These are phyloP conservation scores for Ganoderma meredithae DNA, from an alignment of 1,284 basidiomycete genomes.

Conservation along the genomic window DNA sequence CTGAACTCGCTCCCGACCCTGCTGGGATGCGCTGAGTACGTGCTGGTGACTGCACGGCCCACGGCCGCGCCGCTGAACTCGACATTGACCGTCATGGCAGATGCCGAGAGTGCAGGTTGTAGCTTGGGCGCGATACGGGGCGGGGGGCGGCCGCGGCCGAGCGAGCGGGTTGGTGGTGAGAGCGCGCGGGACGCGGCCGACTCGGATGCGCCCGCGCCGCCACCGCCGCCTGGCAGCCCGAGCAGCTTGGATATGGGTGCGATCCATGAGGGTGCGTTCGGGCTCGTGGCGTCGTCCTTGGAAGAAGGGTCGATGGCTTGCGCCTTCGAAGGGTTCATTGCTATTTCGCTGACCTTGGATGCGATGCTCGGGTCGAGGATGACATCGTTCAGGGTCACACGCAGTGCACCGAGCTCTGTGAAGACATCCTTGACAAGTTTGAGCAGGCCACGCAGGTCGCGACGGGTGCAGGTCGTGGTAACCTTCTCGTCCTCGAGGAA, in stretches of 20 bases:
- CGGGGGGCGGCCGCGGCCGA: slow-evolving; percentile 37
- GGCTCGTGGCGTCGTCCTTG: slow-evolving; percentile 40
- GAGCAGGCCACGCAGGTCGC: slow-evolving; percentile 86
- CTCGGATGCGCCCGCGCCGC: slow-evolving; percentile 26
- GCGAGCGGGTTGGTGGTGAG: slow-evolving; percentile 39
- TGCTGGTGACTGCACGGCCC: slow-evolving; percentile 75
- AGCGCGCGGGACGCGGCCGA: slow-evolving; percentile 37
- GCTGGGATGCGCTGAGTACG: slow-evolving; percentile 47
- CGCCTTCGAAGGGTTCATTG: slow-evolving; percentile 68
- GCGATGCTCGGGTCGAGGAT: slow-evolving; percentile 88
- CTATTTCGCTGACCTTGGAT: slow-evolving; percentile 71
- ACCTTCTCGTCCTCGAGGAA: slow-evolving; percentile 75
- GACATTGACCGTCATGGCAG: slow-evolving; percentile 90
- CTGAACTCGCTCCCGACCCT: slow-evolving; percentile 29
- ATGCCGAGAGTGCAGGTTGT: slow-evolving; percentile 83
- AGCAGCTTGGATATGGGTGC: slow-evolving; percentile 84
- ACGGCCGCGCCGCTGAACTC: slow-evolving; percentile 86
- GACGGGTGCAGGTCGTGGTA: slow-evolving; percentile 72
- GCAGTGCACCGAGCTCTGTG: slow-evolving; percentile 83
- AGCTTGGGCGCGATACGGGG: slow-evolving; percentile 73
- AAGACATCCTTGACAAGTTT: slow-evolving; percentile 89
- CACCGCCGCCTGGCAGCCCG: slow-evolving; percentile 42
- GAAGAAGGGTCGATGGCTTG: slow-evolving; percentile 45
- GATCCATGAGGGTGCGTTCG: slow-evolving; percentile 72
- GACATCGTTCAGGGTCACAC: slow-evolving; percentile 88